Percentiles rank a stretch among this genome's conserved stretches.
phyloP scores from a whole-genome alignment of 2,329 filamentous ascomycete species.

The Monilinia polystroma region DNA sequence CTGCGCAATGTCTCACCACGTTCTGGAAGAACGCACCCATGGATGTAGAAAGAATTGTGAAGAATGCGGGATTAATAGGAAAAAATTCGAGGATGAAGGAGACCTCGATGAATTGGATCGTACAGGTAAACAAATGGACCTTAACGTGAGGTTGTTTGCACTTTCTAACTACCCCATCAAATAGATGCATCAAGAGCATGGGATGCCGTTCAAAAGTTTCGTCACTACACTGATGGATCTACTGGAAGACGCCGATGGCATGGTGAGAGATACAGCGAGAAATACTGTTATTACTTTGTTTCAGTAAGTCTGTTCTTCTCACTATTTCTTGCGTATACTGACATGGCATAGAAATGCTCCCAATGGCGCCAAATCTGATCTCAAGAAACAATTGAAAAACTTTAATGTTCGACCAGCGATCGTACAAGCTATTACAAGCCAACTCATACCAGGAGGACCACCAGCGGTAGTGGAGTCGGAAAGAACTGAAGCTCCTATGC shows the following conservation, averaged over 20 bases:
- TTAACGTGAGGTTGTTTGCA: not conserved
- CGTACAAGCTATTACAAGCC: slow-evolving; percentile 74
- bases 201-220: slow-evolving; percentile 77
- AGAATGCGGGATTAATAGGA: slow-evolving; percentile 73
- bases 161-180: slow-evolving; percentile 4
- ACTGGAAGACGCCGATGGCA: slow-evolving; percentile 85
- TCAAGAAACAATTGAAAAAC: slow-evolving; percentile 81
- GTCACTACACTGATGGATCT: slow-evolving; percentile 81
- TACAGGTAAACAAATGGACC: slow-evolving; percentile 55
- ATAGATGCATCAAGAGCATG: slow-evolving; percentile 78
- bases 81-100: slow-evolving; percentile 86
- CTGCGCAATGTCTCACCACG: slow-evolving; percentile 73
- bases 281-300: slow-evolving; percentile 83
- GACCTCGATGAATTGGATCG: slow-evolving; percentile 78
- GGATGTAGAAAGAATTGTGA: slow-evolving; percentile 78
- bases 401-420: slow-evolving; percentile 87
- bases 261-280: slow-evolving; percentile 83
- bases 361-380: slow-evolving; percentile 78
- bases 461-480: slow-evolving; percentile 36
- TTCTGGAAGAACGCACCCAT: slow-evolving; percentile 67
- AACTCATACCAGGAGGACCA: slow-evolving; percentile 57
- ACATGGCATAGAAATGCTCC: slow-evolving; percentile 62
- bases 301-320: slow-evolving; percentile 50
- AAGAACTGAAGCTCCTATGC: slow-evolving; percentile 44
- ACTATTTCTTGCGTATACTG: slow-evolving; percentile 15